Percentiles rank a stretch among this genome's conserved stretches.
phyloP scores from a whole-genome alignment of 2,329 filamentous ascomycete species.

The Aspergillus novofumigatus region DNA sequence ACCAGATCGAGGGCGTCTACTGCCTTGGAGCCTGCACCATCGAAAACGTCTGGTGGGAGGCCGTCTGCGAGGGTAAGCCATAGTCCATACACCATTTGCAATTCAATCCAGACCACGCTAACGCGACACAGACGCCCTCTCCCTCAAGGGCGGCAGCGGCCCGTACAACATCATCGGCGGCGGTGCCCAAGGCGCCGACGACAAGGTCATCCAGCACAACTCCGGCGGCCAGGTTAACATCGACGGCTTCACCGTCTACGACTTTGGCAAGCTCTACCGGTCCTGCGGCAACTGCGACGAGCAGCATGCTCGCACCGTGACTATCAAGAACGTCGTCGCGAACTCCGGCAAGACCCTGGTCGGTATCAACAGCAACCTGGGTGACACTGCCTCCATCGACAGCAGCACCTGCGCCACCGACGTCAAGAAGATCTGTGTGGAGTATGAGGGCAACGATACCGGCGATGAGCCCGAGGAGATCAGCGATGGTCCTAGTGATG shows the following conservation, averaged over 20 bases:
- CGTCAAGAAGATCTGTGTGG: constrained; percentile 31
- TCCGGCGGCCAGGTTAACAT: constrained; percentile 28
- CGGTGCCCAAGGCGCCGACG: constrained; percentile 29
- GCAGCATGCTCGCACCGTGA: constrained; percentile 28
- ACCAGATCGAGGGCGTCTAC: constrained; percentile 40
- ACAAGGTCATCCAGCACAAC: constrained; percentile 39
- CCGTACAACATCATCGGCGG: constrained; percentile 35
- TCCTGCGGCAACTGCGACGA: constrained; percentile 45
- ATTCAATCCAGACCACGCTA: background rate
- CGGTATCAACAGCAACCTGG: constrained; percentile 40
- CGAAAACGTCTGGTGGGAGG: constrained; percentile 34
- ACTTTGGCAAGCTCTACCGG: constrained; percentile 46
- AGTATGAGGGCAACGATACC: constrained; percentile 25
- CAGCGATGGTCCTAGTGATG: background rate
- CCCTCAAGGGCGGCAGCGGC: constrained; percentile 28
- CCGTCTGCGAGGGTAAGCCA: constrained; percentile 38
- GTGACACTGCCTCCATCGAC: constrained; percentile 28
- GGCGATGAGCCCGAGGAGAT: constrained; percentile 2
- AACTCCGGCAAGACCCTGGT: constrained; percentile 22
- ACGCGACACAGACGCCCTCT: constrained; percentile 28
- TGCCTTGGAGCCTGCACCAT: constrained; percentile 30
- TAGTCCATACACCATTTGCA: constrained; percentile 3
- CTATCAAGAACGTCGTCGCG: constrained; percentile 31
- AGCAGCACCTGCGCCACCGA: constrained; percentile 18
- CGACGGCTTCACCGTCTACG: constrained; percentile 37